Evolutionary conservation across 441 rosid species (phyloP), one percentile per base, ranked within the genome.

Genomic region (Mallotus repandus): DNA sequence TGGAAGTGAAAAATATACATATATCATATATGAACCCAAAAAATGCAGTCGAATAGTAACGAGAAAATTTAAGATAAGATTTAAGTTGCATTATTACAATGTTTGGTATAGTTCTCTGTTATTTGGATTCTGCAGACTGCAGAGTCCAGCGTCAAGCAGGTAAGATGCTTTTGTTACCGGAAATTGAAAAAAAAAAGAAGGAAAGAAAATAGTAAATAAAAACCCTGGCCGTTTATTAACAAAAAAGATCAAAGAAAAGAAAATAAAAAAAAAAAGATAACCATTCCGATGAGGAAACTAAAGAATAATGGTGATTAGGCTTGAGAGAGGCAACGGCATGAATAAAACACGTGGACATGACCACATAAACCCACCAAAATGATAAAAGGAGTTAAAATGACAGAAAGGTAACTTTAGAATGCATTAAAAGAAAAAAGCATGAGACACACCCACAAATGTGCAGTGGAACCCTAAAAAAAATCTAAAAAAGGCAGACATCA

Each of bases 381-480:
- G 73, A 46, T 13, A 32, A 45, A 38, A 55, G 22, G 6, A 32
- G 45, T 25, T 49, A 18, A 32, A 49, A 18, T 68, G 71, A 55
- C 48, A 68, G 35, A 19, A 68, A 68, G 32, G n/a, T 18, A 5
- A 13, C 18, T 54, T 62, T 71, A 71, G 66, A n/a, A 48, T 60
- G 52, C 66, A 9, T 59, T 10, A 4, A 59, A 59, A 6, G 1
- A 25, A 22, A 18, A 9, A n/a, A 22, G 41, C 1, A 56, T 1
- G 1, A 69, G 32, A 50, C 22, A 69, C 54, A 69, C 14, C 65
- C 64, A 46, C 38, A n/a, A 55, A n/a, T 38, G 38, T 56, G 18
- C 25, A n/a, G 5, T 25, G 16, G 22, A 59, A 70, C 25, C 45
- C 65, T 70, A 43, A 45, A 25, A 59, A 19, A 9, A 55, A 45